A percentile compares a stretch with the other conserved stretches of the same genome.
phyloP scores from a whole-genome alignment of 345 rosid genomes.

The Ceriops zippeliana region DNA sequence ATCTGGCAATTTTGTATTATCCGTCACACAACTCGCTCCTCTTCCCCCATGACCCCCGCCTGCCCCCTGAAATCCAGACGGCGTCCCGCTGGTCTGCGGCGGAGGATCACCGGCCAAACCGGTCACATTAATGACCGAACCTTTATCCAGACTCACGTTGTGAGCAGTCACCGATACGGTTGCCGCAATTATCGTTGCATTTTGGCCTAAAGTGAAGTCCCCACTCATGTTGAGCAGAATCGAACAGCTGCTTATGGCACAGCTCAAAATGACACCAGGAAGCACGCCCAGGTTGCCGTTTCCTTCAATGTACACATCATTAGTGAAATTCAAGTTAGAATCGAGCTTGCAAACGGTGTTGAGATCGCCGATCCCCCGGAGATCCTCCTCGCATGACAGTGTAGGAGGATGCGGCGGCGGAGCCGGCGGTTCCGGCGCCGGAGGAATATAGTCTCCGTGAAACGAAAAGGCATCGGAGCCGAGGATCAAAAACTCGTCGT shows the following conservation, averaged over 20 bases:
- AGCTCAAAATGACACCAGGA: conserved; percentile 39
- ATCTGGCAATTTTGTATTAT: conserved; percentile 55
- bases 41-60: conserved; percentile 77
- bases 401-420: conserved; percentile 52
- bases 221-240: conserved; percentile 47
- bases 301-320: conserved; percentile 53
- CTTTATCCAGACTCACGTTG: conserved; percentile 33
- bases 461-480: conserved; percentile 25
- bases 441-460: conserved; percentile 59
- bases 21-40: conserved; percentile 61
- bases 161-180: conserved; percentile 40
- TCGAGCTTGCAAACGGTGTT: conserved; percentile 49
- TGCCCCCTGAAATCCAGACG: conserved; percentile 50
- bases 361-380: conserved; percentile 50
- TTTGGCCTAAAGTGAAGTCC: conserved; percentile 37
- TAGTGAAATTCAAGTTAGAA: conserved; percentile 36
- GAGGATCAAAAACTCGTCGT: conserved; percentile 32
- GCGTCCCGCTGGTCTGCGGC: conserved; percentile 58
- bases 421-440: conserved; percentile 54
- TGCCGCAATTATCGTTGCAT: conserved; percentile 35
- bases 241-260: conserved; percentile 44
- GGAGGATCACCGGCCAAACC: conserved; percentile 63
- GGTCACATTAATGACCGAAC: conserved; percentile 48
- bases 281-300: conserved; percentile 45
- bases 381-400: conserved; percentile 48